Evolutionary conservation across 371 early-diverging fungal species (phyloP), one percentile per base, ranked within the genome.

Genomic region (Saksenaea vasiformis): DNA sequence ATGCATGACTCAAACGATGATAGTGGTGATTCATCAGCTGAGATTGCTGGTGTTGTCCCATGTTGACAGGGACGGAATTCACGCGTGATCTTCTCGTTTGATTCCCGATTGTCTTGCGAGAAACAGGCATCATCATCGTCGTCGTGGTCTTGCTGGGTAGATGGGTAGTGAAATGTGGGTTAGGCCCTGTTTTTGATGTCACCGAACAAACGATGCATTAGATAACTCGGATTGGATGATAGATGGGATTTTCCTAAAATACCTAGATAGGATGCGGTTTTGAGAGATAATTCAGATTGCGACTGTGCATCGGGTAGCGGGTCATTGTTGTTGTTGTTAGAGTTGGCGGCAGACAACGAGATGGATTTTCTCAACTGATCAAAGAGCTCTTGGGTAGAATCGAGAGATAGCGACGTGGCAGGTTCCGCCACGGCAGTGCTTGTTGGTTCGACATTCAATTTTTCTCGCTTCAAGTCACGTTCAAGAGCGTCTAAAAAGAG

Each of bases 401-500:
- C 86, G 56, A 85, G 73, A 0, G 86, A 80, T 28, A 86, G 70
- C 0, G 84, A 83, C 17, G 77, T 72, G 13, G 87, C 87, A 5
- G 90, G 87, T 37, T 86, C 85, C 14, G 85, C 71, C 8, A 85
- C 73, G 8, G 90, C 85, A 17, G 78, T 56, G 14, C 94, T 95
- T 0, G 94, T 93, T 1, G 95, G 87, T 64, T 92, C 92, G 3
- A 87, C 75, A 1, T 90, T 92, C 61, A 89, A 84, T 26, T 91
- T 87, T 76, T 98, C 99, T 51, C 99, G 87, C 80, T 98, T 95
- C 36, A 99, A 76, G 75, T 99, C 99, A 54, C 99, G 89, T 77
- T 99, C 99, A 53, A 99, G 82, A 10, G 99, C 99, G 78, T 99
- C 99, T 67, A 95, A 85, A 74, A 97, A 97, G 41, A 98, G 82